phyloP scores from a whole-genome alignment of 2,329 filamentous ascomycete genomes.

The Hypomyces rosellus region DNA sequence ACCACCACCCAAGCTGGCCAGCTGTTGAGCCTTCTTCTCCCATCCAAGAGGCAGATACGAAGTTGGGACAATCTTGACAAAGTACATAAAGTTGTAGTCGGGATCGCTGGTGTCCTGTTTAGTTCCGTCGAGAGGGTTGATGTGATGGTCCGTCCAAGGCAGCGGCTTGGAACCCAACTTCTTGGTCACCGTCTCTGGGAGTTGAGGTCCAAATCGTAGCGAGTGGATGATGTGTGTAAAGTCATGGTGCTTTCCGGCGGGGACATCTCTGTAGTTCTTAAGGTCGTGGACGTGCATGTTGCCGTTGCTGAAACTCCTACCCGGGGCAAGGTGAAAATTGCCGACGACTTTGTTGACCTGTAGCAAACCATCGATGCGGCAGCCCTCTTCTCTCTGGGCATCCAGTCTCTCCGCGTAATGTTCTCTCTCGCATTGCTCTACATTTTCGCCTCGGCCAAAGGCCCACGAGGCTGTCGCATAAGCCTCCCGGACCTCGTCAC shows the following conservation, averaged over 20 bases:
- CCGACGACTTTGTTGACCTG: constrained; percentile 98
- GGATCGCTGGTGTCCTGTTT: constrained; percentile 72
- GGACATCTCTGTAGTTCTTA: constrained; percentile 83
- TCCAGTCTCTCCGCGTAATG: constrained; percentile 88
- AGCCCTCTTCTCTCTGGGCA: constrained; percentile 83
- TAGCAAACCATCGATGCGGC: constrained; percentile 84
- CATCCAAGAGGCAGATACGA: constrained; percentile 90
- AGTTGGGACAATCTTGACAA: constrained; percentile 95
- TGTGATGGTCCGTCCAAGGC: constrained; percentile 81
- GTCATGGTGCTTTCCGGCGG: constrained; percentile 65
- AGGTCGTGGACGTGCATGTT: constrained; percentile 98
- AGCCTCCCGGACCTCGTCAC: constrained; percentile 91
- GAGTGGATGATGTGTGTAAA: constrained; percentile 87
- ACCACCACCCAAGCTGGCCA: constrained; percentile 35
- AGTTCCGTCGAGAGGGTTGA: constrained; percentile 82
- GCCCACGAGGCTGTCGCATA: constrained; percentile 89
- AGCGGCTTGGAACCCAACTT: constrained; percentile 47
- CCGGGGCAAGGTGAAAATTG: constrained; percentile 97
- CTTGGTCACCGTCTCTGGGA: constrained; percentile 64
- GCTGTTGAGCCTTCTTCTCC: constrained; percentile 51
- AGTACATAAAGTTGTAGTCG: constrained; percentile 97
- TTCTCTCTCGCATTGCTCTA: constrained; percentile 92
- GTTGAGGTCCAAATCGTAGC: constrained; percentile 85
- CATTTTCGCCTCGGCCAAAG: constrained; percentile 83
- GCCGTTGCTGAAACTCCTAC: constrained; percentile 90